Evolutionary conservation across 176 grass and related monocot genomes (phyloP).

Genomic region (Pharus latifolius): DNA sequence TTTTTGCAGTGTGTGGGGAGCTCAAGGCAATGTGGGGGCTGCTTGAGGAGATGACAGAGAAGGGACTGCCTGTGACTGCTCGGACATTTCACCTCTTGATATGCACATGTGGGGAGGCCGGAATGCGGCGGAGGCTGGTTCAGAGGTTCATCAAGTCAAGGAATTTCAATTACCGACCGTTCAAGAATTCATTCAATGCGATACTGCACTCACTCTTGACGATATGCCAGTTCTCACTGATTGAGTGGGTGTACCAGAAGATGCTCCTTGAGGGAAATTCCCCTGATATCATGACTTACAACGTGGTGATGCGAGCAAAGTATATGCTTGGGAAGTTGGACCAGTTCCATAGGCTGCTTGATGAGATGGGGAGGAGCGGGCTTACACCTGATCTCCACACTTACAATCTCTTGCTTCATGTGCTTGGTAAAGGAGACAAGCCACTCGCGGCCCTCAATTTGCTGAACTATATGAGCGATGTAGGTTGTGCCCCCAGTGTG

Average conservation of each 20-base stretch:
- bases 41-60: slow-evolving; percentile 67
- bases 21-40: slow-evolving; percentile 84
- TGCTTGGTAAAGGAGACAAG: slow-evolving; percentile 89
- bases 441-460: slow-evolving; percentile 87
- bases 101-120: slow-evolving; percentile 50
- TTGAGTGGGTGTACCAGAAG: slow-evolving; percentile 83
- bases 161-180: slow-evolving; percentile 73
- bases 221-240: slow-evolving; percentile 61
- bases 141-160: slow-evolving; percentile 70
- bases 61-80: slow-evolving; percentile 54
- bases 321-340: slow-evolving; percentile 86
- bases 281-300: slow-evolving; percentile 86
- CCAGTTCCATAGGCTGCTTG: slow-evolving; percentile 69
- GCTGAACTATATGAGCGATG: slow-evolving; percentile 87
- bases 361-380: slow-evolving; percentile 76
- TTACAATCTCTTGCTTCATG: slow-evolving; percentile 88
- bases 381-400: slow-evolving; percentile 74
- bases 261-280: slow-evolving; percentile 63
- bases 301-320: slow-evolving; percentile 85
- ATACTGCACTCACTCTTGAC: slow-evolving; percentile 73
- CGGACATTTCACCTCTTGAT: slow-evolving; percentile 78
- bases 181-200: slow-evolving; percentile 71
- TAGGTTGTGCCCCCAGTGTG: slow-evolving; percentile 59
- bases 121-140: slow-evolving; percentile 59
- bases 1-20: slow-evolving; percentile 70